Base-by-base conservation (phyloP, 495 filamentous ascomycete genomes). In the Neurospora tetrasperma region DNA sequence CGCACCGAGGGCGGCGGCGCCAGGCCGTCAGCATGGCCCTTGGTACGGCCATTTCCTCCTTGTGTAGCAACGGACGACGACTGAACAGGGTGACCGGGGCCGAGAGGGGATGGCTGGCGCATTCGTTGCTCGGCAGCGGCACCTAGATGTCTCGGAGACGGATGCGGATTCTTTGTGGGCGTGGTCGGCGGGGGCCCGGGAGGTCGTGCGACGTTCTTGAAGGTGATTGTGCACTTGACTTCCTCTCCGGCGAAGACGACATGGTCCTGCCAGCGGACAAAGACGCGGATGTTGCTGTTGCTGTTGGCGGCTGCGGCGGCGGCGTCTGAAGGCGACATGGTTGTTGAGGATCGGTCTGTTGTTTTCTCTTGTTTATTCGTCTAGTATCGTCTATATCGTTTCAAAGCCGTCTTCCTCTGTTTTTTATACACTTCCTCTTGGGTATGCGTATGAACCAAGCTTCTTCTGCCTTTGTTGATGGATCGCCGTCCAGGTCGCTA, bases 241-340 rank as follows among this genome's bases (percentile, higher is more conserved):
- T 94, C 90, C 84, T 98, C 96, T 74, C 96, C 96, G 41, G 96
- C 93, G 81, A 97, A 98, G 74, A 99, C 93, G 66, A 90, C 93
- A 80, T 91, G 89, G 78, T 92, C 93, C 80, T 91, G 92, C 93
- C 91, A 98, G 83, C 91, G 89, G 79, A 99, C 92, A 78, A 94
- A 98, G 81, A 98, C 95, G 77, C 93, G 91, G 78, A 99, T 94
- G 84, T 96, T 90, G 76, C 83, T 85, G 73, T 74, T 89, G 74
- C 83, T 85, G 73, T 74, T 89, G 74, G 54, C 54, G 23, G 54
- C 14, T 23, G 48, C 23, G 74, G 54, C 54, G 27, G 54, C 16
- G 54, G 54, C 23, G 54, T 35, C 54, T 66, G 54, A 27, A 66
- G 54, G 54, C 54, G 54, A 66, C 54, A 66, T 66, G 27, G 23